Base-by-base conservation (phyloP, 345 rosid species). In the Populus deltoides region DNA sequence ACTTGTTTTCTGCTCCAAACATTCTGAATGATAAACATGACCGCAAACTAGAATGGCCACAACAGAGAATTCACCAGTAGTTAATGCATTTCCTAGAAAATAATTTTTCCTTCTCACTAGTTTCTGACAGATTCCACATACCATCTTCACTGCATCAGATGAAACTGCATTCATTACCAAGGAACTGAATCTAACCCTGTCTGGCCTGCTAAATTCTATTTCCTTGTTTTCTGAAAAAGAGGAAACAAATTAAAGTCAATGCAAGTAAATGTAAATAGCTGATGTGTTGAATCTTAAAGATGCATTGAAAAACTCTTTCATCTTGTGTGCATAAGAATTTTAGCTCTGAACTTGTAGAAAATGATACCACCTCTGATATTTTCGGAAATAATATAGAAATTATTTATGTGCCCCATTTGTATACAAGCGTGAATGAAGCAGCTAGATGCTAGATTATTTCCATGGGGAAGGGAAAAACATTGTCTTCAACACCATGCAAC, bases 11-110 rank as follows among this genome's bases (percentile, higher is more conserved):
- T 81, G 82, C 79, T 91, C 92, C 82, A 89, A 75, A 77, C 94
- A 91, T 39, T 88, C 91, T 7, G 89, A 90, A 77, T 91, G 94
- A 77, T 87, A 91, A 62, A 82, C 82, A 80, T 91, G 92, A 27
- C 94, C 91, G 24, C 94, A 91, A 12, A 85, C 92, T 75, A 89
- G 77, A 82, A 91, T 89, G 45, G 91, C 92, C 71, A 85, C 91
- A 55, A 87, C 88, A 75, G 83, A 71, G 75, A 77, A 78, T 70
- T 88, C 90, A 27, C 83, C 80, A 13, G 86, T 68, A 33, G 87
- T 79, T 47, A 81, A 66, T 3, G 84, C n/a, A 61, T 81, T 81
- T 36, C 86, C 89, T 13, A 78, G 85, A 72, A 83, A 68, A 80
- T 73, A 81, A 7, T 90, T 85, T 79, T 85, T 87, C 68, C 89